phyloP scores from a whole-genome alignment of 2,329 filamentous ascomycete genomes.

The Microthyrium microscopicum region DNA sequence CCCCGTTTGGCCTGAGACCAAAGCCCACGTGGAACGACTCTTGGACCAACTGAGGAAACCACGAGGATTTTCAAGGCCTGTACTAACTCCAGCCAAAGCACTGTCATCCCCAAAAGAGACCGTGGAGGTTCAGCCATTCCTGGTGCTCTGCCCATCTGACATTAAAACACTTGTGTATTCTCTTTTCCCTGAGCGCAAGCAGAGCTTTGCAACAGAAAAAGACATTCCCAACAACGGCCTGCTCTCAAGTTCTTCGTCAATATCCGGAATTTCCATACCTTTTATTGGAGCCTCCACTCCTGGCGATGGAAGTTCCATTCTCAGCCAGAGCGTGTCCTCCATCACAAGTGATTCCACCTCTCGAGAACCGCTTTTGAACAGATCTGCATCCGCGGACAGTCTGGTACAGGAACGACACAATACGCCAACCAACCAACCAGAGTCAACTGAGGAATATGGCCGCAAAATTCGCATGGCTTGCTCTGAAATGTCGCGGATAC shows the following conservation, averaged over 20 bases:
- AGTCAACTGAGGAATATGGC: conserved; percentile 23
- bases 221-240: conserved; percentile 30
- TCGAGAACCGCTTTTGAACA: conserved; percentile 43
- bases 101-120: conserved; percentile 59
- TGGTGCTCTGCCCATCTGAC: conserved; percentile 67
- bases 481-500: conserved; percentile 51
- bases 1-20: conserved; percentile 45
- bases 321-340: conserved; percentile 58
- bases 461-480: conserved; percentile 46
- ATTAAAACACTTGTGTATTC: conserved; percentile 66
- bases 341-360: conserved; percentile 57
- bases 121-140: conserved; percentile 61
- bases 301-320: conserved; percentile 48
- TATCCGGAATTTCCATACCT: conserved; percentile 30
- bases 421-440: conserved; percentile 3
- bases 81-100: conserved; percentile 53
- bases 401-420: conserved; percentile 7
- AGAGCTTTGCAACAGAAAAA: conserved; percentile 34
- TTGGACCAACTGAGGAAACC: conserved; percentile 41
- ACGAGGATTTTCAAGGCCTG: conserved; percentile 31
- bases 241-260: conserved; percentile 30
- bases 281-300: conserved; percentile 38
- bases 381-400: conserved; percentile 12
- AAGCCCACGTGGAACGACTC: conserved; percentile 55
- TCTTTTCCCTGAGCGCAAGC: conserved; percentile 59